A percentile compares a stretch with the other conserved stretches of the same genome.
Evolutionary conservation across 108 stramenopile genomes (phyloP).

Genomic region (Conticribra guillardii): DNA sequence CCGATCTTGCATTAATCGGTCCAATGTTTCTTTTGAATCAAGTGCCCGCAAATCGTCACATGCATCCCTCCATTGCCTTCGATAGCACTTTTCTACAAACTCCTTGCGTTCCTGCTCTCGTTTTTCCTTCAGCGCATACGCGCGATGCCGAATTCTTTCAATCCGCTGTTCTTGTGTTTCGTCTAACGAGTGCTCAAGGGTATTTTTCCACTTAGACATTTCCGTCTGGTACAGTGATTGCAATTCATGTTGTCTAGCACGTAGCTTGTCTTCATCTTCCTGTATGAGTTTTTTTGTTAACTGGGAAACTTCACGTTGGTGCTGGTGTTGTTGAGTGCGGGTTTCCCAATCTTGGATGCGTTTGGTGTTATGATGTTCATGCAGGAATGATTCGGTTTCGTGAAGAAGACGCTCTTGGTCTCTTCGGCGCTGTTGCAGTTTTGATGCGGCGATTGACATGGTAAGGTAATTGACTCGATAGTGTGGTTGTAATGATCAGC

Average conservation of each 20-base stretch:
- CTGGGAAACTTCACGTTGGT: constrained; percentile 27
- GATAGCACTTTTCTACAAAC: constrained; percentile 63
- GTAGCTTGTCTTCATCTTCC: constrained; percentile 28
- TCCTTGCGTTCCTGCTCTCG: constrained; percentile 49
- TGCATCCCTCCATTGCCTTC: constrained; percentile 67
- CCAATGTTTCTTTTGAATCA: constrained; percentile 53
- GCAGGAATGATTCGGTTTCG: constrained; percentile 42
- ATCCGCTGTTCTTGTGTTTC: constrained; percentile 50
- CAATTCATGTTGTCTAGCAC: constrained; percentile 20
- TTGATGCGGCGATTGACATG: constrained; percentile 23
- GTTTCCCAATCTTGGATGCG: constrained; percentile 34
- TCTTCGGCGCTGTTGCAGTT: constrained; percentile 30
- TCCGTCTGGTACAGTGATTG: constrained; percentile 37
- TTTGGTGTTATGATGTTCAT: constrained; percentile 31
- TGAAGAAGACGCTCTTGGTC: constrained; percentile 40
- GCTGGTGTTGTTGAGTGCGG: constrained; percentile 25
- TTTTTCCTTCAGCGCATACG: constrained; percentile 38
- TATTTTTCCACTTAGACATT: constrained; percentile 41
- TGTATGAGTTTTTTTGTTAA: constrained; percentile 17
- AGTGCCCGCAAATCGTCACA: constrained; percentile 74
- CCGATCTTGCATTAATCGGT: constrained; percentile 45
- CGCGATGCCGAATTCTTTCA: constrained; percentile 43
- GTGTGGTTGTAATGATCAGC: too few species aligned
- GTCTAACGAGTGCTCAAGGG: constrained; percentile 12
- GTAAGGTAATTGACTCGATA: neutral